Evolutionary conservation across 768 basidiomycete species (phyloP).

Genomic region (Termitomyces sp.): DNA sequence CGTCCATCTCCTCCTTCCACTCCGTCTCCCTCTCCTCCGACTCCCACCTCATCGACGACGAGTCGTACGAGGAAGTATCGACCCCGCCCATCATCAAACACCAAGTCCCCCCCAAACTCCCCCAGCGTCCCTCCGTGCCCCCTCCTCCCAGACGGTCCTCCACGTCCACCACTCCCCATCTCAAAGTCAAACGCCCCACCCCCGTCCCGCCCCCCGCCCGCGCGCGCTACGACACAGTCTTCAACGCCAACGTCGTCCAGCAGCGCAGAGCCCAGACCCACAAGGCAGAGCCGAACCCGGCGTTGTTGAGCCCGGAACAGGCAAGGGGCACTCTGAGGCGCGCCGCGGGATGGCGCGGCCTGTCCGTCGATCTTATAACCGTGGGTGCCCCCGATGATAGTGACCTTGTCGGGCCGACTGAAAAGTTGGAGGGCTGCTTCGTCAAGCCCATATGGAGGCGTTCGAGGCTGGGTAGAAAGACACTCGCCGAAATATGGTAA

Average conservation of each 20-base stretch:
- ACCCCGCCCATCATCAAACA: constrained; percentile 43
- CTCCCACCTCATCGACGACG: constrained; percentile 36
- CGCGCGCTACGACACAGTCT: constrained; percentile 63
- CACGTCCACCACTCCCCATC: constrained; percentile 11
- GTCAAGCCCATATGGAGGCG: constrained; percentile 59
- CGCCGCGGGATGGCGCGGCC: constrained; percentile 70
- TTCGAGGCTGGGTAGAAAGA: constrained; percentile 48
- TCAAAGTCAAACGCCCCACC: constrained; percentile 45
- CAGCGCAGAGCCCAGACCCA: constrained; percentile 35
- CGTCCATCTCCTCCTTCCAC: constrained; percentile 79
- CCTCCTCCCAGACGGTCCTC: constrained; percentile 21
- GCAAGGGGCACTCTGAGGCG: constrained; percentile 39
- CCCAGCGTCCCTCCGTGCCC: constrained; percentile 35
- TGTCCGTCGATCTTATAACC: constrained; percentile 66
- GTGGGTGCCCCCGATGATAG: no score
- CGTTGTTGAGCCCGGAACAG: constrained; percentile 29
- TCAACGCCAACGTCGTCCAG: constrained; percentile 52
- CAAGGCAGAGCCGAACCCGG: constrained; percentile 26
- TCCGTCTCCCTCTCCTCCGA: constrained; percentile 79
- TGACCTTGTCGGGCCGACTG: constrained; percentile 31
- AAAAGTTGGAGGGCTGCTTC: constrained; percentile 49
- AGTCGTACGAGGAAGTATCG: constrained; percentile 70
- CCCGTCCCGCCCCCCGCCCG: constrained; percentile 64
- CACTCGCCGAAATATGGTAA: constrained; percentile 69
- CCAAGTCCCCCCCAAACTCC: constrained; percentile 41